Conservation (phyloP, 1,284 basidiomycete genomes). For the Sporisorium iseilematis-ciliati region DNA sequence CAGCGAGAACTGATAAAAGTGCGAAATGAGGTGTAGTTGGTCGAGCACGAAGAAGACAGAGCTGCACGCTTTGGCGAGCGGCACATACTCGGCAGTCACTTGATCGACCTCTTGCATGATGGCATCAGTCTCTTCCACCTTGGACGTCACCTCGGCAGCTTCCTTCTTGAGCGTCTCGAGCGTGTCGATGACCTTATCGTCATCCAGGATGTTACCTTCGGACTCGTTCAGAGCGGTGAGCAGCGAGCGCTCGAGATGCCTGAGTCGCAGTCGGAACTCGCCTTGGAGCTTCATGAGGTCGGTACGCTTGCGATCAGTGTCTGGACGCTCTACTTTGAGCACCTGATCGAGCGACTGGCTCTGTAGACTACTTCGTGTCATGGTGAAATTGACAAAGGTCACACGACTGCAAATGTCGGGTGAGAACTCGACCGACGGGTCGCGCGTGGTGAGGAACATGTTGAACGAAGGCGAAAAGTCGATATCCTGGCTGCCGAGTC, state of each 20-base stretch:
- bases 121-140: conserved; percentile 96
- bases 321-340: conserved; percentile 94
- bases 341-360: conserved; percentile 98
- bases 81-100: conserved; percentile 93
- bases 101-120: conserved; percentile 96
- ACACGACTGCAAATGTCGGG: conserved; percentile 99
- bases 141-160: conserved; percentile 93
- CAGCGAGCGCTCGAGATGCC: conserved; percentile 91
- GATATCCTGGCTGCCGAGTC: conserved; percentile 98
- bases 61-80: conserved; percentile 95
- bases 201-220: conserved; percentile 95
- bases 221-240: conserved; percentile 97
- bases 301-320: conserved; percentile 95
- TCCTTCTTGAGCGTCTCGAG: conserved; percentile 96
- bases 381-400: conserved; percentile 99
- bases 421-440: conserved; percentile 96
- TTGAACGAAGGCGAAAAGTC: conserved; percentile 97
- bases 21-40: conserved; percentile 91
- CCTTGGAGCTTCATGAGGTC: conserved; percentile 99
- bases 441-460: conserved; percentile 97
- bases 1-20: conserved; percentile 99
- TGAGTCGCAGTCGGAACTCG: conserved; percentile 92
- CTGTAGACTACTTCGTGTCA: conserved; percentile 97
- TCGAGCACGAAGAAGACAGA: conserved; percentile 97
- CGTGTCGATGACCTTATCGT: conserved; percentile 98